A percentile compares a stretch with the other conserved stretches of the same genome.
phyloP scores from a whole-genome alignment of 192 early-diverging fungal species.

The Phlyctochytrium bullatum region DNA sequence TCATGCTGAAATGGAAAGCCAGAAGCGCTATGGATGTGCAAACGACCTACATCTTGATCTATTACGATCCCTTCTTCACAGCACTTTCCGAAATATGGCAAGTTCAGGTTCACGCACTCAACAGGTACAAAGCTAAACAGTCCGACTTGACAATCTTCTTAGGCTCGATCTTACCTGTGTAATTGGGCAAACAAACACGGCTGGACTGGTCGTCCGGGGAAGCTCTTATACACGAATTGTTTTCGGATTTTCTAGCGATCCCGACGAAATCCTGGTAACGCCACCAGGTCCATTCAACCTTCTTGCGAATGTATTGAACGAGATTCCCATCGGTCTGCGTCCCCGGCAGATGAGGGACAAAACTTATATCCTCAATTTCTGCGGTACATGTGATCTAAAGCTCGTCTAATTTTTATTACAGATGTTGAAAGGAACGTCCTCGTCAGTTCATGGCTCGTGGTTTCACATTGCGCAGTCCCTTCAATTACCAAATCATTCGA shows the following conservation, averaged over 20 bases:
- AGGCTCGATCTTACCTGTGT: conserved; percentile 47
- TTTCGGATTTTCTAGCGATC: conserved; percentile 29
- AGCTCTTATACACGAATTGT: conserved; percentile 32
- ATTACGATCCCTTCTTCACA: conserved; percentile 45
- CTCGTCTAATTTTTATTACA: conserved; percentile 8
- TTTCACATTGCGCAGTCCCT: conserved; percentile 36
- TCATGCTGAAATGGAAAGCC: conserved; percentile 41
- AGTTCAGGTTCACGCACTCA: conserved; percentile 40
- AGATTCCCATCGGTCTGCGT: conserved; percentile 38
- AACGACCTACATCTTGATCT: conserved; percentile 44
- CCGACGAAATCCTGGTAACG: conserved; percentile 32
- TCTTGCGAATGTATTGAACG: conserved; percentile 41
- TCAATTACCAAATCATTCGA: conserved; percentile 51
- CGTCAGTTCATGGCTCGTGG: conserved; percentile 42
- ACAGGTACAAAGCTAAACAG: conserved; percentile 17
- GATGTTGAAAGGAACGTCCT: conserved; percentile 34
- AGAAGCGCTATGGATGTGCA: conserved; percentile 27
- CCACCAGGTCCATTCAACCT: conserved; percentile 34
- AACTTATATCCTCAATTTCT: conserved; percentile 37
- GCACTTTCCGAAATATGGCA: conserved; percentile 41
- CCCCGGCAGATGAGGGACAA: conserved; percentile 14
- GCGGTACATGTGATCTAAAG: conserved; percentile 31
- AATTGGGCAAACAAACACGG: conserved; percentile 43
- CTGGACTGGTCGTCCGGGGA: conserved; percentile 43
- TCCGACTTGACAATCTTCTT: background rate